Base-by-base conservation (phyloP, 2,329 filamentous ascomycete genomes). In the Pseudogymnoascus sp. region DNA sequence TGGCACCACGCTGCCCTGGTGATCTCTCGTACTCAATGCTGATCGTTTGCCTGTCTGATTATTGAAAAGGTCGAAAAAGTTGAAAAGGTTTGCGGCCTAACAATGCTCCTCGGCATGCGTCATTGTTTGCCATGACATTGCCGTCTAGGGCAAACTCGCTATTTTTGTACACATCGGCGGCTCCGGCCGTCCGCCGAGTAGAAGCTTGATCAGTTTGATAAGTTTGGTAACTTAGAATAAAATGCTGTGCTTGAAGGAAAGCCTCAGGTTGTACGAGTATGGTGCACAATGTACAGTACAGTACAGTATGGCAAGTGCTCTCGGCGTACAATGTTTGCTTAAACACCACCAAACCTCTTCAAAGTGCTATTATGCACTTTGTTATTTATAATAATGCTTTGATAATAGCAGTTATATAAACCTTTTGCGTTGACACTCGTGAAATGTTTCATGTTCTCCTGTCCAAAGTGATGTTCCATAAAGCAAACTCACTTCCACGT, bases 1-100 rank as follows among this genome's bases (percentile, higher is more conserved):
- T 18, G 25, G 25, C 25, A 30, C 25, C 25, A 50, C 25, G 43
- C 12, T 25, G 25, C 43, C 43, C 43, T 50, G 43, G n/a, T 50
- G 43, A 50, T 50, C 43, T 30, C 43, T 50, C 43, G 43, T 50
- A 50, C 43, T 50, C 25, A 50, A 30, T 50, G 43, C 43, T 50
- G 43, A 30, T 50, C 22, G n/a, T 14, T 15, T 11, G 43, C 9
- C 25, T 15, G 43, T 25, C 22, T 25, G 22, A 25, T 25, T 25
- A 8, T 28, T 14, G 39, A 14, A 47, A 9, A 28, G 12, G 6
- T 1, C 8, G 8, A 30, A 25, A 33, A 33, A 8, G 30, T 6
- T 33, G 9, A 11, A 25, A 25, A 50, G 11, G 43, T 30, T 50
- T 30, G 7, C 43, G n/a, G 43, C n/a, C 8, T 14, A 11, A 30